Conservation (phyloP, 805 yeast species). For the Limtongozyma cylindracea region DNA sequence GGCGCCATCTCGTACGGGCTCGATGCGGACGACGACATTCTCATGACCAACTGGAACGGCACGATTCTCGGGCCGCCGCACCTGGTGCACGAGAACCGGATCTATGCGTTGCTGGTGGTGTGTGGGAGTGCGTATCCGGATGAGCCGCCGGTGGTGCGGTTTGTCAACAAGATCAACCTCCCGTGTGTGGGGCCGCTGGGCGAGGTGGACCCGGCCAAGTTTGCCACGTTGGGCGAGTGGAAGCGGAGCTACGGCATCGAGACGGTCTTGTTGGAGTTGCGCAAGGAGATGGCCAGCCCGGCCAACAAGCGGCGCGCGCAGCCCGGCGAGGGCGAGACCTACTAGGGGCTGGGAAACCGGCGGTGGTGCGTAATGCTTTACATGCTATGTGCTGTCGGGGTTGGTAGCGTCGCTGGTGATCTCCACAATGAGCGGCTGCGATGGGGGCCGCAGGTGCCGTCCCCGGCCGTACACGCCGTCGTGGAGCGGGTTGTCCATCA, state of each 20-base stretch:
- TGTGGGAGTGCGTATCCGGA: slow-evolving; percentile 81
- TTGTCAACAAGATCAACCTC: slow-evolving; percentile 64
- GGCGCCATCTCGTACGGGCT: slow-evolving; percentile 93
- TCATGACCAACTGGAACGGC: slow-evolving; percentile 94
- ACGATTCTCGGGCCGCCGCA: slow-evolving; percentile 96
- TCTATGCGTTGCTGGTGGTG: slow-evolving; percentile 56
- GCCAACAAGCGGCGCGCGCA: slow-evolving; percentile 68
- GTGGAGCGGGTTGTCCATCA: too few relatives aligned
- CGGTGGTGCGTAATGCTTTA: too few relatives aligned
- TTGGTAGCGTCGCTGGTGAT: too few relatives aligned
- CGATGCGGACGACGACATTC: slow-evolving; percentile 69
- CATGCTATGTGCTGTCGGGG: too few relatives aligned
- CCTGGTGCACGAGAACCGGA: slow-evolving; percentile 70
- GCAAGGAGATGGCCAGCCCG: slow-evolving; percentile 66
- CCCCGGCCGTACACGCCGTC: too few relatives aligned
- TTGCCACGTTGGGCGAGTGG: slow-evolving; percentile 64
- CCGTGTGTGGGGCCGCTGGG: slow-evolving; percentile 70
- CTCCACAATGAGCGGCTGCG: too few relatives aligned
- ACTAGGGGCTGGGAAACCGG: too few relatives aligned
- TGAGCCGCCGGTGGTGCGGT: slow-evolving; percentile 61
- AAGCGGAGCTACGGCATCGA: slow-evolving; percentile 83
- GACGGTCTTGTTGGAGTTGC: slow-evolving; percentile 64
- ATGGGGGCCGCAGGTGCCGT: too few relatives aligned
- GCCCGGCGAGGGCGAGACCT: slow-evolving; percentile 75
- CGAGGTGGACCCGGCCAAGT: slow-evolving; percentile 16